Base-by-base conservation (phyloP, 2,329 filamentous ascomycete genomes). In the Arthrobotrys musiformis region DNA sequence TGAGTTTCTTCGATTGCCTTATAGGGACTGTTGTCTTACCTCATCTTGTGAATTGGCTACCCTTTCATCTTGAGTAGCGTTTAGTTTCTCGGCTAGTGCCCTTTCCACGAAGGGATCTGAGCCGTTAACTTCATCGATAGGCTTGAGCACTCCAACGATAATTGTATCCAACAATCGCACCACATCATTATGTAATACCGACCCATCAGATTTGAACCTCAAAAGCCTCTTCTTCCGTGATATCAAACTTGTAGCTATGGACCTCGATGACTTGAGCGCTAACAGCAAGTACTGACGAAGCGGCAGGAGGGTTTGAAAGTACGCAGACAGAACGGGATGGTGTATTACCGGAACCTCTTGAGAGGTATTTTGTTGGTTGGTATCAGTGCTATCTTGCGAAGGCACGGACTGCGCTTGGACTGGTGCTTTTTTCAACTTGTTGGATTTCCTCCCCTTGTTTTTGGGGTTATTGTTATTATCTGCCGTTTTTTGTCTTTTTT, bases 241-340 rank as follows among this genome's bases (percentile, higher is more conserved):
- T 40, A 68, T 72, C 8, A 63, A 73, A 44, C 68, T 73, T 9
- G 63, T 70, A 7, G 64, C 66, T 22, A 68, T 66, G 1, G 66
- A 67, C 60, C 69, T 75, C 1, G 72, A 66, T 6, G 64, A 64
- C 7, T 66, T 67, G 15, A 81, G 68, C 42, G 56, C 61, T 15
- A 78, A 62, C 11, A 62, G 42, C 24, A 94, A 85, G 84, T 93
- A 92, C 72, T 91, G 86, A 80, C 93, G 89, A 70, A 97, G 85
- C 0, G 90, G 90, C 68, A 89, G 83, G 11, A 93, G 87, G 54
- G 86, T 84, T 6, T 86, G 84, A 83, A 93, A 97, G 84, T 90
- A 92, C 78, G 88, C 87, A 52, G 86, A 86, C 70, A 97, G 86
- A 35, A 95, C 87, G 66, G 89, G 88, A 81, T 93, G 90, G 70